phyloP scores from a whole-genome alignment of 306 rosid species.

The Echinosophora koreensis region DNA sequence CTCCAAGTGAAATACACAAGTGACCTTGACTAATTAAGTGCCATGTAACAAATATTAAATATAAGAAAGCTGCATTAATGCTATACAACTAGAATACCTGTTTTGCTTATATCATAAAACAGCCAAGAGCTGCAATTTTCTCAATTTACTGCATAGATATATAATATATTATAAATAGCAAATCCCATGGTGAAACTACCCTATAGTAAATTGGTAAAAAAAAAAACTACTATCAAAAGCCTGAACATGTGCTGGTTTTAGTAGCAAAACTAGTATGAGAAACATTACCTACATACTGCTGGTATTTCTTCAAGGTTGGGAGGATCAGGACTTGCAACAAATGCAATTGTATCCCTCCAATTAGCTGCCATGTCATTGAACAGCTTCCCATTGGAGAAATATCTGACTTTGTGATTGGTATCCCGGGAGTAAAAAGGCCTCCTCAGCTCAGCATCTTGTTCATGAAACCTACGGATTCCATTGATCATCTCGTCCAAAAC shows the following conservation, averaged over 20 bases:
- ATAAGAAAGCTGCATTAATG: background rate
- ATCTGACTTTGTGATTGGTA: constrained; percentile 19
- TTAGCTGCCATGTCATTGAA: background rate
- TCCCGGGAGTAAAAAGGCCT: constrained; percentile 38
- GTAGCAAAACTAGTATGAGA: background rate
- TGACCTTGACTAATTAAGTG: too few species aligned
- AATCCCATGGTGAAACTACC: background rate
- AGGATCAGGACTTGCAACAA: background rate
- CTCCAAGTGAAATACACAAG: too few species aligned
- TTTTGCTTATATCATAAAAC: too few species aligned
- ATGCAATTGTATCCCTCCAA: background rate
- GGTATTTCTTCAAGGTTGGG: background rate
- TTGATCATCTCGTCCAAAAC: background rate
- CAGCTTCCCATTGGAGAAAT: constrained; percentile 30
- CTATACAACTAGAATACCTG: too few species aligned
- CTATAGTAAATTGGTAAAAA: background rate
- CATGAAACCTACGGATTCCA: background rate
- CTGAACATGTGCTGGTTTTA: background rate
- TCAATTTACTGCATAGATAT: too few species aligned
- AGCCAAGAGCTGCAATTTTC: too few species aligned
- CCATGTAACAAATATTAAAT: background rate
- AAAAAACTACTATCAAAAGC: background rate
- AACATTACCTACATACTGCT: background rate
- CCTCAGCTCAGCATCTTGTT: background rate
- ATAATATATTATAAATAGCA: background rate